phyloP scores from a whole-genome alignment of 345 rosid genomes.

The Populus alba region DNA sequence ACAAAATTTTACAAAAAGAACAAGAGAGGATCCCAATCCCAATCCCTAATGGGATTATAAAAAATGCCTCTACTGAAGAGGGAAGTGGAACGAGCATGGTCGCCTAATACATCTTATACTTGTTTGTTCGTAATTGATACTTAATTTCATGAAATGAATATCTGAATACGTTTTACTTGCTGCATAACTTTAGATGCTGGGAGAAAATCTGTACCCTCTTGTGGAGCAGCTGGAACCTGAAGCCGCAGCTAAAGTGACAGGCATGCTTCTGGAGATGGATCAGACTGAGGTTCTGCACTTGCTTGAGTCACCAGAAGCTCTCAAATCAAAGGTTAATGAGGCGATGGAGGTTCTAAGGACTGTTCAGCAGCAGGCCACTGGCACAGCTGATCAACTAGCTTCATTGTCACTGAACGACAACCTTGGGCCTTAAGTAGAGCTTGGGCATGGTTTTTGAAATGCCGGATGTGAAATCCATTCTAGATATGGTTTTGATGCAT shows the following conservation, averaged over 20 bases:
- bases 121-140: background rate
- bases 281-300: slow-evolving; percentile 91
- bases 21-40: background rate
- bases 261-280: slow-evolving; percentile 98
- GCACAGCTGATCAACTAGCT: slow-evolving; percentile 63
- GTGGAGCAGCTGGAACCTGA: slow-evolving; percentile 91
- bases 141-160: background rate
- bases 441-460: background rate
- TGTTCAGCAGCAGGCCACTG: slow-evolving; percentile 66
- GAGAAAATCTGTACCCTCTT: slow-evolving; percentile 89
- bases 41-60: too few species aligned
- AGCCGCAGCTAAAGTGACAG: slow-evolving; percentile 89
- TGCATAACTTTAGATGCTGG: slow-evolving; percentile 62
- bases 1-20: background rate
- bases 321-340: slow-evolving; percentile 82
- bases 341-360: slow-evolving; percentile 95
- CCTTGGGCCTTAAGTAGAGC: slow-evolving; percentile 47
- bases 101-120: background rate
- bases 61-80: background rate
- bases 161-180: background rate
- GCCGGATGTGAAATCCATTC: slow-evolving; percentile 4
- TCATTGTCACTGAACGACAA: slow-evolving; percentile 65
- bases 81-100: background rate
- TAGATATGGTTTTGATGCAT: slow-evolving; percentile 9
- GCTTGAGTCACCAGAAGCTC: slow-evolving; percentile 91